Evolutionary conservation across 768 basidiomycete species (phyloP).

Genomic region (Cystobasidium onofrii): DNA sequence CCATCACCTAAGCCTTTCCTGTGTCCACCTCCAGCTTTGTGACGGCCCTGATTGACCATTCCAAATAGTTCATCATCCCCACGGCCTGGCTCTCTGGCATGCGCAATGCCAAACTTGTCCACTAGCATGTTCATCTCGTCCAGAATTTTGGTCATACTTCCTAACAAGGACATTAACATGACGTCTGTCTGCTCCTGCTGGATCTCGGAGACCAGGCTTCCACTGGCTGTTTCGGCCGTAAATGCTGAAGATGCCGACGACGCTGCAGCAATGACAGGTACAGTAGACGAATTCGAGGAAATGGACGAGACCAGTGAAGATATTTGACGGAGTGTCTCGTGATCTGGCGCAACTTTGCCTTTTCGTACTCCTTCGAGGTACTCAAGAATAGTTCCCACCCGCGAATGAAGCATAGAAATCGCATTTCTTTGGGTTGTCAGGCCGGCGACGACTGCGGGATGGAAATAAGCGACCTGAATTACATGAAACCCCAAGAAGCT

Average conservation of each 20-base stretch:
- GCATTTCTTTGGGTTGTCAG: conserved; percentile 86
- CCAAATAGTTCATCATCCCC: not conserved
- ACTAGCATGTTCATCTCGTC: conserved; percentile 19
- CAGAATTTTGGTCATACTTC: conserved; percentile 16
- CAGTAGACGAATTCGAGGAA: conserved; percentile 55
- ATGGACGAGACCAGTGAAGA: conserved; percentile 77
- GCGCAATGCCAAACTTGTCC: conserved; percentile 15
- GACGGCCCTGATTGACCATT: not conserved
- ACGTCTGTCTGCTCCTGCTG: conserved; percentile 22
- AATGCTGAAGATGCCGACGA: not conserved
- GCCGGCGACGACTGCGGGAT: conserved; percentile 68
- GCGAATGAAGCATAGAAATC: conserved; percentile 90
- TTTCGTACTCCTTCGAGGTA: conserved; percentile 55
- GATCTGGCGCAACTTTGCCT: conserved; percentile 71
- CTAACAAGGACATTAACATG: conserved; percentile 13
- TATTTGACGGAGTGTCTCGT: conserved; percentile 71
- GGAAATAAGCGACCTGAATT: too few species aligned
- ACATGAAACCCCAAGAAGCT: too few species aligned
- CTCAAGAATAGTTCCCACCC: conserved; percentile 73
- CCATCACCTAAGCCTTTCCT: not conserved
- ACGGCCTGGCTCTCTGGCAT: not conserved
- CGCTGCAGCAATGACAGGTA: not conserved
- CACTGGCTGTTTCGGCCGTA: not conserved
- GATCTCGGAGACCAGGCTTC: not conserved
- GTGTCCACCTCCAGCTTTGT: not conserved